Conservation (phyloP, 1,284 basidiomycete genomes). For the Melampsora medusae region DNA sequence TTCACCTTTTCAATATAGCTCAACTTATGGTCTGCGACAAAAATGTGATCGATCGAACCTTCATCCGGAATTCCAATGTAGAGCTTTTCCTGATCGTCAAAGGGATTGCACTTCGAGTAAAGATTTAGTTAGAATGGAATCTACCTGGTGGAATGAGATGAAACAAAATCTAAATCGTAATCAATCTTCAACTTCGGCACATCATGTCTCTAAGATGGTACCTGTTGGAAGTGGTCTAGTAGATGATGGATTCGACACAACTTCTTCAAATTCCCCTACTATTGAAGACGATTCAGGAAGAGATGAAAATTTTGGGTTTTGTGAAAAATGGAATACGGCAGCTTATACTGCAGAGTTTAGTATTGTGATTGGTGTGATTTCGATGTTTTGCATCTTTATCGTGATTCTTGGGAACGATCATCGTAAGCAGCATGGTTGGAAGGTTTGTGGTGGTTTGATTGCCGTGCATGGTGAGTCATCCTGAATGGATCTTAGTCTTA, state of each 20-base stretch:
- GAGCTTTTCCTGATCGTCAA: slow-evolving; percentile 5
- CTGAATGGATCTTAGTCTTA: background rate
- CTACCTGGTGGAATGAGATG: no score
- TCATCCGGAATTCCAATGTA: slow-evolving; percentile 16
- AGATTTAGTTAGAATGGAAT: no score
- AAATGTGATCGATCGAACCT: slow-evolving; percentile 28
- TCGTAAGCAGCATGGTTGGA: slow-evolving; percentile 30
- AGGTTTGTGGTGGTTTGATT: slow-evolving; percentile 28
- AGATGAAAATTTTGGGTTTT: slow-evolving; percentile 37
- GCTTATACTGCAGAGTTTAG: slow-evolving; percentile 32
- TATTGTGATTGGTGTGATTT: slow-evolving; percentile 26
- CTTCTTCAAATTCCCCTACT: background rate
- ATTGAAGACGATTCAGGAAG: background rate
- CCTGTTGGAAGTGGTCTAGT: no score
- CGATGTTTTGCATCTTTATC: slow-evolving; percentile 22
- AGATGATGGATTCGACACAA: no score
- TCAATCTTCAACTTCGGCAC: no score
- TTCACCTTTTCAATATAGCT: slow-evolving; percentile 24
- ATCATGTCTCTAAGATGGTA: no score
- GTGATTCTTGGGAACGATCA: slow-evolving; percentile 26
- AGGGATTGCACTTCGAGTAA: slow-evolving; percentile 11
- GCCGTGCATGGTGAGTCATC: slow-evolving; percentile 11
- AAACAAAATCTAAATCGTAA: no score
- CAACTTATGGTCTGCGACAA: slow-evolving; percentile 23
- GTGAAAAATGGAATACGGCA: slow-evolving; percentile 34